Base-by-base conservation (phyloP, 306 rosid species). In the Castanea crenata region DNA sequence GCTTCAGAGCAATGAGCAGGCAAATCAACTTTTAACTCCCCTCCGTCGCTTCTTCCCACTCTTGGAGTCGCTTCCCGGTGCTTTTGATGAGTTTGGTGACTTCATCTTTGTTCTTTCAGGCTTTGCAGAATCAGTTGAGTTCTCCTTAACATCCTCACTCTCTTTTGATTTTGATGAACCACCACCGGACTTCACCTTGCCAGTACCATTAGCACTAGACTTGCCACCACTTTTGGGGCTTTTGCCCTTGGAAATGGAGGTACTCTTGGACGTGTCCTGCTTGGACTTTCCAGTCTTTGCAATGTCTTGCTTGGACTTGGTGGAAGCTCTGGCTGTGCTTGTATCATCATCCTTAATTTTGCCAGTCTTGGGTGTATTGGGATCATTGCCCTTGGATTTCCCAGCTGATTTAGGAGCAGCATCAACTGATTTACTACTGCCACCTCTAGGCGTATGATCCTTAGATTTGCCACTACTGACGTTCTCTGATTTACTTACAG, bases 31-130 rank as follows among this genome's bases (percentile, higher is more conserved):
- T 79, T 77, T 92, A 56, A 75, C 46, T 69, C 88, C 86, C 83
- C 94, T 86, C 61, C 80, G 83, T 57, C 98, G 90, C 78, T 92
- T 95, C 91, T 89, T 92, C 63, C 97, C 99, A 13, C 83, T 59
- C 90, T 89, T 94, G 71, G 62, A 68, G 71, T 79, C 86, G 14
- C 73, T 87, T 74, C 85, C 88, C 67, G 78, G 87, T 29, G 69
- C 87, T 82, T 89, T 90, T 19, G 92, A 83, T 76, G 87, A 80
- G 78, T 75, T 79, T 69, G 76, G 76, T 2, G 84, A 68, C 89
- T 88, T 94, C 12, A 83, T 87, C 88, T 90, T 92, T 0, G 76
- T 63, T 10, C 79, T 83, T 62, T 91, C 93, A 6, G 52, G 61
- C 52, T 80, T 75, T 18, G 78, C 78, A 5, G 90, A 81, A 79